These are phyloP conservation scores for Pseudoperonospora humuli DNA, from an alignment of 352 stramenopile species.

Conservation along the genomic window DNA sequence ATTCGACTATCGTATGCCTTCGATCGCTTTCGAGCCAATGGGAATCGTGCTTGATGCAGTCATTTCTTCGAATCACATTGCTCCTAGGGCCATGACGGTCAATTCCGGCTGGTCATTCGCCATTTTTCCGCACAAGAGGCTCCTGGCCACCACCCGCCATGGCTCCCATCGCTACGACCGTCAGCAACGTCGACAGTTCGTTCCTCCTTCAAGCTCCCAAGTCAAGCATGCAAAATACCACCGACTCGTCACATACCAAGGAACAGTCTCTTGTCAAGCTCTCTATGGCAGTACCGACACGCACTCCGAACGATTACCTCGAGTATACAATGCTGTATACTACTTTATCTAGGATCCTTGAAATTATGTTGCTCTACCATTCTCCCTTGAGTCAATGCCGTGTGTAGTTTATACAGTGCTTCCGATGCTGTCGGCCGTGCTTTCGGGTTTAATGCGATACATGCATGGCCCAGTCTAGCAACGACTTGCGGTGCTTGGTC, in stretches of 20 bases:
- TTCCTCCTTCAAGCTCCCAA: constrained; percentile 21
- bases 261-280: constrained; percentile 33
- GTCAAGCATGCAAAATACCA: constrained; percentile 31
- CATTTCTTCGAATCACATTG: constrained; percentile 5
- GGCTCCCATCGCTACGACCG: constrained; percentile 37
- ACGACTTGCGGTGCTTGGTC: constrained; percentile 5
- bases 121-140: not conserved
- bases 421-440: constrained; percentile 28
- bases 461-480: constrained; percentile 27
- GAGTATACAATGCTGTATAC: too few species aligned
- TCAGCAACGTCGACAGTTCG: constrained; percentile 12
- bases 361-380: too few species aligned
- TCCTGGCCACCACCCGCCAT: constrained; percentile 20
- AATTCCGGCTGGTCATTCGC: constrained; percentile 16
- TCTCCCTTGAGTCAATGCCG: too few species aligned
- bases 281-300: constrained; percentile 57
- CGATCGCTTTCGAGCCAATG: not conserved
- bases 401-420: constrained; percentile 32
- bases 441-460: constrained; percentile 26
- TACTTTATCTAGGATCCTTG: too few species aligned
- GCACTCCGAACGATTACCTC: constrained; percentile 49
- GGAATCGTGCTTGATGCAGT: not conserved
- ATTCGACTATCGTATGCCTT: not conserved
- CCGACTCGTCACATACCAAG: not conserved
- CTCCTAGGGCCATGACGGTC: not conserved